Evolutionary conservation across 2,329 filamentous ascomycete genomes (phyloP), one percentile per base, ranked within the genome.

Genomic region (Calonectria naviculata): DNA sequence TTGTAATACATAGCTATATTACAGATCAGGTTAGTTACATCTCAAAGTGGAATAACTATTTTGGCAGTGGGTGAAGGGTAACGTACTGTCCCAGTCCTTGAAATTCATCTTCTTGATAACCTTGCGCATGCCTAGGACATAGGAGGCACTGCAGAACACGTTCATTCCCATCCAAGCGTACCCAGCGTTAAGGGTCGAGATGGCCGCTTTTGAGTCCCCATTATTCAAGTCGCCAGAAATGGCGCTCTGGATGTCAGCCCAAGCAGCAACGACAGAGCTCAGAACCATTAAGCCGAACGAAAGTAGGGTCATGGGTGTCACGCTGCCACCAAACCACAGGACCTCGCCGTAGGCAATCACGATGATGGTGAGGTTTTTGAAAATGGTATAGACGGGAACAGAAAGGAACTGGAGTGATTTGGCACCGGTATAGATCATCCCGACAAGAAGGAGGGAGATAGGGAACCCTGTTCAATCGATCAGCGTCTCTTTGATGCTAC

Each of bases 31-130:
- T 85, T 78, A 87, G 83, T 31, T 56, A 67, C 52, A 24, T 44
- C 7, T 41, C 5, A 74, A 24, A 67, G 36, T 15, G 4, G 6
- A 19, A 36, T 3, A 24, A 15, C n/a, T 54, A 54, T 6, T 13
- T 8, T 15, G 44, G 28, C 10, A 12, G n/a, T 17, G 6, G 52
- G 3, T 0, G 38, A 17, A 17, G n/a, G 9, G n/a, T n/a, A 42
- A 92, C 96, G 86, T 89, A 98, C 96, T 98, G 84, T 99, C 97
- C 88, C 97, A 98, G 83, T 98, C 97, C 89, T 98, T 98, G 87
- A 99, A 98, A 89, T 98, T 98, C 88, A 97, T 98, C 85, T 97
- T 91, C 92, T 98, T 98, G 84, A 99, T 98, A 76, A 97, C 93
- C 89, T 98, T 98, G 82, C 97, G 93, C 96, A 98, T 98, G 77